Evolutionary conservation across 805 yeast genomes (phyloP).

Genomic region (Starmerella scarabaei): DNA sequence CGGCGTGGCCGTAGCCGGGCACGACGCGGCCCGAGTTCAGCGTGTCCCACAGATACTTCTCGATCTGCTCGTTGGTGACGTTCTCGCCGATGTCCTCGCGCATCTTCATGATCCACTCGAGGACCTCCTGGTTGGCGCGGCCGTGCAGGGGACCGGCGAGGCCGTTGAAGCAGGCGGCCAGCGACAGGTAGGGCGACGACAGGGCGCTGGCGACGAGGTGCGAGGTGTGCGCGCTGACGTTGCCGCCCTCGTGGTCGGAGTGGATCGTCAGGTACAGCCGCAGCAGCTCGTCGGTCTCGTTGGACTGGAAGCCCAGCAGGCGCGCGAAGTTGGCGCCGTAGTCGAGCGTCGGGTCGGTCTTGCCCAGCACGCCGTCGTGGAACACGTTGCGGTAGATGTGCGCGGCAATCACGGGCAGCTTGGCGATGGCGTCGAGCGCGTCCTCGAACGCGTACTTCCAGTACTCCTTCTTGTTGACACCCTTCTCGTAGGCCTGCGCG

Average conservation of each 20-base stretch:
- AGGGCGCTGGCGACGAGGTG: conserved; percentile 76
- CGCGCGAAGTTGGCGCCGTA: conserved; percentile 57
- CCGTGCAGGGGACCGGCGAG: conserved; percentile 83
- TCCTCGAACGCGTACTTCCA: conserved; percentile 78
- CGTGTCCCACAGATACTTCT: conserved; percentile 65
- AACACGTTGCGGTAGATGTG: conserved; percentile 73
- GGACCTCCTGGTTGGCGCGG: conserved; percentile 77
- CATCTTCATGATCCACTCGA: conserved; percentile 66
- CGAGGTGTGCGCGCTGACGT: conserved; percentile 76
- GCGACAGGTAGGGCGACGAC: conserved; percentile 62
- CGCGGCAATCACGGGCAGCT: conserved; percentile 69
- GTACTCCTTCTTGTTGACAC: conserved; percentile 68
- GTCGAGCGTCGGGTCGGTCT: conserved; percentile 34
- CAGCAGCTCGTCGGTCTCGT: conserved; percentile 61
- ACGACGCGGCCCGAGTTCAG: conserved; percentile 72
- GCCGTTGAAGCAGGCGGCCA: conserved; percentile 75
- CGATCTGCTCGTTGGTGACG: conserved; percentile 53
- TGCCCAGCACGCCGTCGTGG: conserved; percentile 57
- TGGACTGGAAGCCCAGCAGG: conserved; percentile 45
- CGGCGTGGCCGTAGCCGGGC: conserved; percentile 86
- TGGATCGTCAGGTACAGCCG: conserved; percentile 71
- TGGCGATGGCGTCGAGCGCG: conserved; percentile 65
- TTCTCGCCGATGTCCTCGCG: conserved; percentile 55
- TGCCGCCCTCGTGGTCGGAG: conserved; percentile 85
- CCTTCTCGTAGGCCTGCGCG: conserved; percentile 73